These are phyloP conservation scores for Coemansia sp. DNA, from an alignment of 192 early-diverging fungal genomes.

Conservation along the genomic window DNA sequence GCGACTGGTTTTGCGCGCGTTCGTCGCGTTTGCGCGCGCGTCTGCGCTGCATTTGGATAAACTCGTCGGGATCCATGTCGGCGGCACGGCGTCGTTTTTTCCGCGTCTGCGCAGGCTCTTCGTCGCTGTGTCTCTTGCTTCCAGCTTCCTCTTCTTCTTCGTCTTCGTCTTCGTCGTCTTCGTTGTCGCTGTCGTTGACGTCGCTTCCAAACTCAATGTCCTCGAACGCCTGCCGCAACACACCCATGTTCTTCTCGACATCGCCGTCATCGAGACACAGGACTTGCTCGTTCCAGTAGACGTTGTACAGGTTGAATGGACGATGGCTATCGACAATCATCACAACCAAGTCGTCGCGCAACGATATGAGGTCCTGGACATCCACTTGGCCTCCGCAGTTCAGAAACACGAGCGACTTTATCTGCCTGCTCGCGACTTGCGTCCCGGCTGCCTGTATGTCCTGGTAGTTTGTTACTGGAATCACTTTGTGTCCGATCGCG, in stretches of 20 bases:
- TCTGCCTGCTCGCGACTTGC: constrained; percentile 56
- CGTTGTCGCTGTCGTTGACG: constrained; percentile 5
- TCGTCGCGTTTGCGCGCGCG: constrained; percentile 31
- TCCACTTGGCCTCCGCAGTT: constrained; percentile 87
- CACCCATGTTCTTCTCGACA: constrained; percentile 64
- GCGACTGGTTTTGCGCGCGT: constrained; percentile 37
- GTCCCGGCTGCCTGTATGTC: constrained; percentile 50
- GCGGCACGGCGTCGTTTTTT: constrained; percentile 13
- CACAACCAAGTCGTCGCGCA: constrained; percentile 63
- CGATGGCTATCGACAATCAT: constrained; percentile 87
- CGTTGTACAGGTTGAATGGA: constrained; percentile 82
- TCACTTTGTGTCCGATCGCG: constrained; percentile 75
- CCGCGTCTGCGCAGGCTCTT: neutral
- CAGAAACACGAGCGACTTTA: constrained; percentile 75
- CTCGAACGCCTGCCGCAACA: constrained; percentile 69
- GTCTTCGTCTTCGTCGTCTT: constrained; percentile 13
- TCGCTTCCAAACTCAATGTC: constrained; percentile 42
- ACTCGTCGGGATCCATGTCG: constrained; percentile 51
- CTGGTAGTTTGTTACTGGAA: constrained; percentile 72
- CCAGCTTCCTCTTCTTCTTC: constrained; percentile 3
- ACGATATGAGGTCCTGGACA: constrained; percentile 60
- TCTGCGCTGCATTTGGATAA: constrained; percentile 45
- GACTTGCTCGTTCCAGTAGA: constrained; percentile 75
- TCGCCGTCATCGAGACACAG: constrained; percentile 87
- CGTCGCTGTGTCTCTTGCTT: constrained; percentile 11